A percentile compares a stretch with the other conserved stretches of the same genome.
Evolutionary conservation across 2,329 filamentous ascomycete genomes (phyloP).

Genomic region (Amylocarpus encephaloides): DNA sequence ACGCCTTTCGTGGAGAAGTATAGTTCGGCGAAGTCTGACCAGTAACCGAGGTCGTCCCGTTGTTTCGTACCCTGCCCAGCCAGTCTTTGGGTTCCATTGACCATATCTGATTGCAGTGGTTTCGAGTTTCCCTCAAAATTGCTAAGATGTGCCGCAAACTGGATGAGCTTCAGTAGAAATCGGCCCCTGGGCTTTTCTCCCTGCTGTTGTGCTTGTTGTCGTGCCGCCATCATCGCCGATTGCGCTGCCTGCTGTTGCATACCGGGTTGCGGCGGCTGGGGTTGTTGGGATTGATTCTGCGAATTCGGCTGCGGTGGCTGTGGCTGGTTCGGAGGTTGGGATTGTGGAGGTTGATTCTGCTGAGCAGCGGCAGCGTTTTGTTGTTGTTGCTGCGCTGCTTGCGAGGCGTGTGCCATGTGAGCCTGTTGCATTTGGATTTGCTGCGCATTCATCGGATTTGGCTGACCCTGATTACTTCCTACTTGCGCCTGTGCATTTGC

Average conservation of each 20-base stretch:
- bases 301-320: constrained; percentile 36
- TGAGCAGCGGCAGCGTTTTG: constrained; percentile 32
- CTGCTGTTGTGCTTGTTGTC: constrained; percentile 35
- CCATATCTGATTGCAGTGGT: constrained; percentile 22
- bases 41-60: constrained; percentile 65
- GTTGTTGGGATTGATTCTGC: constrained; percentile 36
- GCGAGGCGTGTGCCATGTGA: constrained; percentile 34
- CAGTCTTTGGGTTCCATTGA: constrained; percentile 16
- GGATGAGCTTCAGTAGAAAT: constrained; percentile 53
- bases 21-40: constrained; percentile 70
- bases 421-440: constrained; percentile 39
- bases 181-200: constrained; percentile 43
- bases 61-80: constrained; percentile 46
- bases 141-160: constrained; percentile 57
- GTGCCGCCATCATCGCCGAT: constrained; percentile 22
- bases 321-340: constrained; percentile 37
- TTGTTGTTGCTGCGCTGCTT: constrained; percentile 40
- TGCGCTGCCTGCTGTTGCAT: constrained; percentile 31
- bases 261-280: constrained; percentile 33
- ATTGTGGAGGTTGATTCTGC: constrained; percentile 37
- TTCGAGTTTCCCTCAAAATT: constrained; percentile 45
- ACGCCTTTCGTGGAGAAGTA: constrained; percentile 78
- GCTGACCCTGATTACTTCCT: constrained; percentile 40
- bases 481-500: constrained; percentile 37
- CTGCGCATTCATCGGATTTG: constrained; percentile 43